phyloP scores from a whole-genome alignment of 2,329 filamentous ascomycete genomes.

The Colletotrichum sp. region DNA sequence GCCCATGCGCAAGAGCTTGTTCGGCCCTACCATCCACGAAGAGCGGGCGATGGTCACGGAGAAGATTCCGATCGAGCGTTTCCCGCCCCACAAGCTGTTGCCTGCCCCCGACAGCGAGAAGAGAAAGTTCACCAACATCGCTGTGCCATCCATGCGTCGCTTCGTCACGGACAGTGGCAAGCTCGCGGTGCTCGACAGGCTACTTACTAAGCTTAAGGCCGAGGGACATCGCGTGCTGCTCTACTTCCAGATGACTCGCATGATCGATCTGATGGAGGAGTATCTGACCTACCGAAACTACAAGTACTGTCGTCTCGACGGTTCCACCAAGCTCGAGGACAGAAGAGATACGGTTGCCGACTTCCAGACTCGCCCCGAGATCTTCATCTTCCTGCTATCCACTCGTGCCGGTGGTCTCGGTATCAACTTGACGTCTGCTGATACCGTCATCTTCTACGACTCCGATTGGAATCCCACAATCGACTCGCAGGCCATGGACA shows the following conservation, averaged over 20 bases:
- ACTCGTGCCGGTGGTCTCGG: conserved; percentile 96
- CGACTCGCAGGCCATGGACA: conserved; percentile 98
- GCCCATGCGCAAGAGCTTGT: conserved; percentile 76
- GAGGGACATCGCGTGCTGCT: conserved; percentile 91
- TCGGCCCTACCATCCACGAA: conserved; percentile 65
- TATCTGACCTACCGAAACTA: conserved; percentile 99
- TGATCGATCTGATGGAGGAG: conserved; percentile 99
- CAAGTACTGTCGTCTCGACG: conserved; percentile 96
- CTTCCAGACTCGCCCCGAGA: conserved; percentile 92
- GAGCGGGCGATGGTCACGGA: conserved; percentile 78
- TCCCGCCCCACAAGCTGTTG: conserved; percentile 70
- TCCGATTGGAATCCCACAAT: conserved; percentile 99
- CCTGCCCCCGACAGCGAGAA: conserved; percentile 82
- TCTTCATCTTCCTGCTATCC: conserved; percentile 95
- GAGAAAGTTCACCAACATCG: conserved; percentile 86
- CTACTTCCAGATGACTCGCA: conserved; percentile 99
- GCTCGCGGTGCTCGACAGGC: conserved; percentile 85
- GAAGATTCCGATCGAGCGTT: conserved; percentile 69
- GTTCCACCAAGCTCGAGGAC: conserved; percentile 96
- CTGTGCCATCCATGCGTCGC: conserved; percentile 93
- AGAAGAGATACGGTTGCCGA: conserved; percentile 94
- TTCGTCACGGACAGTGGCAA: conserved; percentile 99
- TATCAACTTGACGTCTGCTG: conserved; percentile 95
- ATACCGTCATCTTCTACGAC: conserved; percentile 99
- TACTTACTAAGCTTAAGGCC: conserved; percentile 89